A percentile compares a stretch with the other conserved stretches of the same genome.
Evolutionary conservation across 495 filamentous ascomycete species (phyloP).

Genomic region (Penicillium cosmopolitanum): DNA sequence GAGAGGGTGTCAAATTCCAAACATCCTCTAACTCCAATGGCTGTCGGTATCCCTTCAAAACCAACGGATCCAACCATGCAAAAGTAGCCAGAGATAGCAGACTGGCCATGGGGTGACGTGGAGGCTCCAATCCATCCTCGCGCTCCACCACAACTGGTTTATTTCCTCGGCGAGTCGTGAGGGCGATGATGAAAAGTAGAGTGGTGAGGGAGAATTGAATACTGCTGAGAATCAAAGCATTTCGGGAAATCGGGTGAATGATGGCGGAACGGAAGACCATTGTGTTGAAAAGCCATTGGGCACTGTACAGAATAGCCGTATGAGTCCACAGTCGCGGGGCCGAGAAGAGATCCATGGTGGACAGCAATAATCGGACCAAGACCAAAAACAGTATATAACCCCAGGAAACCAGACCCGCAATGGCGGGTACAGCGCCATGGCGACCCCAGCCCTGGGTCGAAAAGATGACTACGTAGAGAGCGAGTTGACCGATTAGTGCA

Average conservation of each 20-base stretch:
- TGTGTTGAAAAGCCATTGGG: slow-evolving; percentile 78
- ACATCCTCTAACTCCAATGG: slow-evolving; percentile 81
- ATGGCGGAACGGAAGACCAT: slow-evolving; percentile 82
- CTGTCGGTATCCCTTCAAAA: slow-evolving; percentile 89
- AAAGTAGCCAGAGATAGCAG: slow-evolving; percentile 88
- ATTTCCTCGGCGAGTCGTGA: slow-evolving; percentile 89
- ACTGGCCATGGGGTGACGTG: slow-evolving; percentile 81
- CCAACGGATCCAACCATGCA: slow-evolving; percentile 85
- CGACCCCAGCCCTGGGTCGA: slow-evolving; percentile 57
- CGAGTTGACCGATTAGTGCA: slow-evolving; percentile 71
- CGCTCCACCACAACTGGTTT: slow-evolving; percentile 84
- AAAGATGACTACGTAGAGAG: slow-evolving; percentile 65
- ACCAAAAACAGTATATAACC: slow-evolving; percentile 79
- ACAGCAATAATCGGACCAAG: slow-evolving; percentile 71
- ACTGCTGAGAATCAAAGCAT: slow-evolving; percentile 63
- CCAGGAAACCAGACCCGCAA: slow-evolving; percentile 73
- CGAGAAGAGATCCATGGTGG: slow-evolving; percentile 61
- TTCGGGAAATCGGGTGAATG: slow-evolving; percentile 67
- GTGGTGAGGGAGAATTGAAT: slow-evolving; percentile 74
- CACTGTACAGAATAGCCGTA: slow-evolving; percentile 81
- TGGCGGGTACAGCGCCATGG: slow-evolving; percentile 61
- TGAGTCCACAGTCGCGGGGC: slow-evolving; percentile 89
- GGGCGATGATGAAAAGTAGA: slow-evolving; percentile 70
- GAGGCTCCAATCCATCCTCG: slow-evolving; percentile 84
- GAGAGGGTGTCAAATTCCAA: slow-evolving; percentile 87